phyloP scores from a whole-genome alignment of 2,329 filamentous ascomycete species.

The Aureobasidium musti region DNA sequence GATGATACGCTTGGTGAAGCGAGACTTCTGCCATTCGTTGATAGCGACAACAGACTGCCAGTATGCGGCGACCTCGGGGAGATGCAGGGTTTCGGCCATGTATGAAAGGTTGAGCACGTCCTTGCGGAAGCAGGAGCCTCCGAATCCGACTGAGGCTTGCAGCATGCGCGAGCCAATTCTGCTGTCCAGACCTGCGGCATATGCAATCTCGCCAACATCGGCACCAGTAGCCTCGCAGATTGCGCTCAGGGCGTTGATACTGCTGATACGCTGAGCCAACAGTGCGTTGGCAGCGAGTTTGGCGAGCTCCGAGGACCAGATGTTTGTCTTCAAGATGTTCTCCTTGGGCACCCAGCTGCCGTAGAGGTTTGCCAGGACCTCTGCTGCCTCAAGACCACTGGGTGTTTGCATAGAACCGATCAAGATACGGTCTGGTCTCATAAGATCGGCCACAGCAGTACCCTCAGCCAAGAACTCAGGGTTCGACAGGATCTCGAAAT shows the following conservation, averaged over 20 bases:
- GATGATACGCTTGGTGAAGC: slow-evolving; percentile 68
- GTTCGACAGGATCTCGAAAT: slow-evolving; percentile 77
- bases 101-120: slow-evolving; percentile 74
- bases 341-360: slow-evolving; percentile 67
- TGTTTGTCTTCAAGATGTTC: slow-evolving; percentile 70
- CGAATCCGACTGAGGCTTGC: slow-evolving; percentile 74
- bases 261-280: slow-evolving; percentile 77
- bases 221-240: slow-evolving; percentile 76
- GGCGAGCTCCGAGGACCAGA: slow-evolving; percentile 75
- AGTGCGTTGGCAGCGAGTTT: slow-evolving; percentile 80
- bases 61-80: slow-evolving; percentile 72
- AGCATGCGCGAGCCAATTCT: slow-evolving; percentile 74
- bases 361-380: slow-evolving; percentile 66
- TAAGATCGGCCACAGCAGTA: slow-evolving; percentile 70
- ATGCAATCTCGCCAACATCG: slow-evolving; percentile 71
- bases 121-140: slow-evolving; percentile 80
- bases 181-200: slow-evolving; percentile 65
- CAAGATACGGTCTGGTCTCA: slow-evolving; percentile 70
- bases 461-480: slow-evolving; percentile 80
- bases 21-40: slow-evolving; percentile 72
- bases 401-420: slow-evolving; percentile 68
- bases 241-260: slow-evolving; percentile 78
- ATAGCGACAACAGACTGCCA: slow-evolving; percentile 73
- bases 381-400: slow-evolving; percentile 63
- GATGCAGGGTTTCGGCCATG: slow-evolving; percentile 67